Evolutionary conservation across 257 asterid species (phyloP).

Genomic region (Gynochthodes officinalis): DNA sequence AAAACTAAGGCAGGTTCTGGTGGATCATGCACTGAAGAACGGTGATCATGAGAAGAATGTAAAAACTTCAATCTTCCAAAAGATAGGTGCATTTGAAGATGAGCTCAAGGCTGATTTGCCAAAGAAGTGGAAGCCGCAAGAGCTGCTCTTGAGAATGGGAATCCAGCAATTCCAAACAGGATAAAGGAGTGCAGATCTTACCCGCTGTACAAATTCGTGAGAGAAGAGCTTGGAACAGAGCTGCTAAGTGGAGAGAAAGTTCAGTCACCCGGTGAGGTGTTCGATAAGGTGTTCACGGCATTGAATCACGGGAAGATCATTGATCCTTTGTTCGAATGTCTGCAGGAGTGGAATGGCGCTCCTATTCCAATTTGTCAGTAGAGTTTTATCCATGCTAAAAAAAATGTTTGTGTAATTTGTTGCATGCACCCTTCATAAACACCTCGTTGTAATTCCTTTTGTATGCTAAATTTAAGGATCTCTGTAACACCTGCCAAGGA

Average conservation of each 20-base stretch:
- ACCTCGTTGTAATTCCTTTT: background rate
- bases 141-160: constrained; percentile 54
- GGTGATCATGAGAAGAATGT: constrained; percentile 39
- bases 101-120: constrained; percentile 38
- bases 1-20: constrained; percentile 43
- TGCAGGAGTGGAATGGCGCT: constrained; percentile 68
- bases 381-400: background rate
- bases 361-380: constrained; percentile 68
- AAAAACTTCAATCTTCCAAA: constrained; percentile 45
- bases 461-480: background rate
- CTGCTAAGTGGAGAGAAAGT: constrained; percentile 62
- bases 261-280: constrained; percentile 73
- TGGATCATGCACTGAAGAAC: constrained; percentile 41
- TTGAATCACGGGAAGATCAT: constrained; percentile 51
- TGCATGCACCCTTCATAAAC: background rate
- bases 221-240: constrained; percentile 56
- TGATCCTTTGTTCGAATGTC: constrained; percentile 73
- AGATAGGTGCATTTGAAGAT: constrained; percentile 40
- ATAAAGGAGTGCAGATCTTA: constrained; percentile 70
- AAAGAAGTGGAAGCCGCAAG: constrained; percentile 59
- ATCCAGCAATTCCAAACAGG: constrained; percentile 44
- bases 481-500: constrained; percentile 4
- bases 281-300: constrained; percentile 77
- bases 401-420: background rate
- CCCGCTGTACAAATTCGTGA: constrained; percentile 67